Evolutionary conservation across 169 alveolate species (phyloP), one percentile per base, ranked within the genome.

Genomic region (Cryptosporidium parvum): DNA sequence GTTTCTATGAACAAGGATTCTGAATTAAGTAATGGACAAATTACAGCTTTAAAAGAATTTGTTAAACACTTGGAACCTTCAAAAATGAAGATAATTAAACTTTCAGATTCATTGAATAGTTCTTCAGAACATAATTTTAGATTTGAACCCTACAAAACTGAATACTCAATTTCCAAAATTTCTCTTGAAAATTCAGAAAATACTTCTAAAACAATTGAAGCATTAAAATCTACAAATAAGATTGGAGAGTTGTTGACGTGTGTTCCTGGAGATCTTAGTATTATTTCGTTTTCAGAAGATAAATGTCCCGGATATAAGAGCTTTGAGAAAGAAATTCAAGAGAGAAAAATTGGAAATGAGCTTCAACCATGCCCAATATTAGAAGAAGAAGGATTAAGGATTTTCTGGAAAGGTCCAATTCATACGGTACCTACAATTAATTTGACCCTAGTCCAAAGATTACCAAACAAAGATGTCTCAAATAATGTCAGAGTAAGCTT

Each of bases 321-420:
- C 10, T 42, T 39, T 44, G 89, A 51, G 16, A 62, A 65, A 0
- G 68, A 37, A 21, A n/a, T 80, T 10, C 12, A 21, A 44, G 89
- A 70, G n/a, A 56, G 44, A 21, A n/a, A 80, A 21, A 26, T 80
- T 12, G 39, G 42, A 39, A 31, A 18, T 42, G 39, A 10, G 4
- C 35, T 42, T 51, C 44, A 48, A 0, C 89, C 89, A 62, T 80
- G 89, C 23, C 75, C 52, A 23, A 39, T 80, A 14, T 16, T 44
- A 18, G 53, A 26, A 39, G 89, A 80, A 31, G 75, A 80, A 39
- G 75, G 75, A 61, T 3, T 80, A 39, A 59, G 51, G 56, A 44
- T 80, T 21, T 80, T 33, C 42, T 80, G 89, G 89, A 80, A 80
- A 33, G 89, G 89, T 4, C 89, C 89, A 23, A 65, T 80, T 35